Evolutionary conservation across 306 rosid genomes (phyloP).

Genomic region (Quercus cerris): DNA sequence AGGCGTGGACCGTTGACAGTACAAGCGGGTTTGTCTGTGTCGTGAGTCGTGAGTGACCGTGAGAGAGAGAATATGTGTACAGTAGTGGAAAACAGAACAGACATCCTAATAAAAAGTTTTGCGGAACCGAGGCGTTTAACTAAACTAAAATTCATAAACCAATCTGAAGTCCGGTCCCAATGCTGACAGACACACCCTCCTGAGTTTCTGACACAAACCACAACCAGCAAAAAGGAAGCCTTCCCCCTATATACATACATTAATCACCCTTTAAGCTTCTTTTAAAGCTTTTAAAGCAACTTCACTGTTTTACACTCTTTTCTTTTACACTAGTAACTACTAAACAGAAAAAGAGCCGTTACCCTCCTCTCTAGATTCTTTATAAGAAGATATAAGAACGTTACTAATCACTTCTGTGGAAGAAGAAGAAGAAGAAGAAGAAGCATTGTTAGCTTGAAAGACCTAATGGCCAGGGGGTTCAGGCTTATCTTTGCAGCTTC

Average conservation of each 20-base stretch:
- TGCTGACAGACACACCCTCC: conserved; percentile 21
- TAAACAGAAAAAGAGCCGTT: conserved; percentile 41
- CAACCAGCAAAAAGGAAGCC: background rate
- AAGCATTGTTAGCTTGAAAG: background rate
- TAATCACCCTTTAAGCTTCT: too few species aligned
- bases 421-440: conserved; percentile 4
- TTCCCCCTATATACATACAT: too few species aligned
- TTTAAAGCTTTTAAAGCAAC: too few species aligned
- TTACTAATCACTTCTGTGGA: background rate
- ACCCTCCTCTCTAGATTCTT: conserved; percentile 2
- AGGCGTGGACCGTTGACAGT: too few species aligned
- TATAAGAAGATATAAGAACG: background rate
- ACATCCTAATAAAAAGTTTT: conserved; percentile 24
- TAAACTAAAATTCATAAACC: conserved; percentile 32
- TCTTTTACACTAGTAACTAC: too few species aligned
- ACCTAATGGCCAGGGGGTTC: conserved; percentile 44
- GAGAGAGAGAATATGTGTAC: too few species aligned
- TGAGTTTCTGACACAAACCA: conserved; percentile 21
- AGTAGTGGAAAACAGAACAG: conserved; percentile 13
- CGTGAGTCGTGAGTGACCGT: too few species aligned
- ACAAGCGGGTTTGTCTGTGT: too few species aligned
- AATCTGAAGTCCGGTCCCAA: conserved; percentile 42
- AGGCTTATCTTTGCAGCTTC: conserved; percentile 40
- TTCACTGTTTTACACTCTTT: too few species aligned
- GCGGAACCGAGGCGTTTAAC: conserved; percentile 48